These are phyloP conservation scores for Crithidia sp. DNA, from an alignment of 208 protist species.

Conservation along the genomic window DNA sequence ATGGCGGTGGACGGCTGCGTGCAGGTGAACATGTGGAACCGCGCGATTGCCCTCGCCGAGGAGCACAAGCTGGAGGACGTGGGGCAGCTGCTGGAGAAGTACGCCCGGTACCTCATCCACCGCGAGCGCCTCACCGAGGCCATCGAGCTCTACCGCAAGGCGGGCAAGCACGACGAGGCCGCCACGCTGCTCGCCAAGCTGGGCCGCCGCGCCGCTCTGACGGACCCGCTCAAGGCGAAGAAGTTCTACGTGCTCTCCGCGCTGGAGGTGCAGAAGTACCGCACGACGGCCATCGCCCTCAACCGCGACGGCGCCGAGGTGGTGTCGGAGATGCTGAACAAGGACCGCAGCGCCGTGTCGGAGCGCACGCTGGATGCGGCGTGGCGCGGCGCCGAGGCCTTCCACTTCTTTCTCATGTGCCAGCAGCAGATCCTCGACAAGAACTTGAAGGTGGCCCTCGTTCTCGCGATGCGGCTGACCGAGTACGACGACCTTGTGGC, in stretches of 20 bases:
- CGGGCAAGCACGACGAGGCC: conserved; percentile 92
- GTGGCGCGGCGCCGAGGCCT: conserved; percentile 96
- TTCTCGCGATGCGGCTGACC: conserved; percentile 90
- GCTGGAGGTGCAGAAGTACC: conserved; percentile 94
- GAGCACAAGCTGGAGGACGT: conserved; percentile 86
- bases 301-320: conserved; percentile 64
- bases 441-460: conserved; percentile 76
- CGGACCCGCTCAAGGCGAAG: conserved; percentile 92
- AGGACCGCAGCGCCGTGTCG: conserved; percentile 69
- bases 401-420: conserved; percentile 95
- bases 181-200: conserved; percentile 93
- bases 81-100: conserved; percentile 85
- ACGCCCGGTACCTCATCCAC: conserved; percentile 90
- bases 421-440: conserved; percentile 86
- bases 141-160: conserved; percentile 97
- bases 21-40: conserved; percentile 93
- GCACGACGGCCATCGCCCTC: conserved; percentile 70
- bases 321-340: conserved; percentile 77
- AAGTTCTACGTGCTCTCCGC: conserved; percentile 97
- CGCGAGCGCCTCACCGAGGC: conserved; percentile 91
- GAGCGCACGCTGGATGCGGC: conserved; percentile 87
- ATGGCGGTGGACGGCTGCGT: conserved; percentile 95
- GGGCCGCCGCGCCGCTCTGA: conserved; percentile 68
- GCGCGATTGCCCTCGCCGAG: conserved; percentile 92
- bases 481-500: conserved; percentile 95